Conservation (phyloP, 2,329 filamentous ascomycete species). For the Colletotrichum tropicale region DNA sequence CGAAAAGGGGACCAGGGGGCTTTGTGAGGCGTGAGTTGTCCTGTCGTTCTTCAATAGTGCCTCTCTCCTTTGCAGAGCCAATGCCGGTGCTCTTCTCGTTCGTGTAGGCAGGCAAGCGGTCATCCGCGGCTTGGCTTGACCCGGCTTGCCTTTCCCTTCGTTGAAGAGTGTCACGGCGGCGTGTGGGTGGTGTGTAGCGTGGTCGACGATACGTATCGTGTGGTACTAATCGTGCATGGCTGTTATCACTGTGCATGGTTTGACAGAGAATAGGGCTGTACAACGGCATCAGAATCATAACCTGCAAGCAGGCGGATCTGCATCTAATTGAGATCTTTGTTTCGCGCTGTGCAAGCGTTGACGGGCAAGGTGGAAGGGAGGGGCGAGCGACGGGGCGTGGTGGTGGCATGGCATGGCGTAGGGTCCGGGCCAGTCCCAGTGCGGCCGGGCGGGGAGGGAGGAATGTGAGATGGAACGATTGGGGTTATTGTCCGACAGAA, state of each 20-base stretch:
- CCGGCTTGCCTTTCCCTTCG: slow-evolving; percentile 1
- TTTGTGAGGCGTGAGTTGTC: neutral
- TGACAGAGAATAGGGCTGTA: slow-evolving; percentile 12
- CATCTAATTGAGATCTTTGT: slow-evolving; percentile 29
- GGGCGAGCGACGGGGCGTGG: neutral
- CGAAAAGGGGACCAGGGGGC: neutral
- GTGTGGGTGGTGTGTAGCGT: neutral
- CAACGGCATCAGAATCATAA: slow-evolving; percentile 19
- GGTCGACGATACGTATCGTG: neutral
- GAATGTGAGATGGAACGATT: neutral
- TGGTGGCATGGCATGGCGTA: neutral
- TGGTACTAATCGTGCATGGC: slow-evolving; percentile 7
- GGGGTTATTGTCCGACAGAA: neutral
- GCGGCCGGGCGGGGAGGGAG: neutral
- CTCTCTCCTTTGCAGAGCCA: neutral
- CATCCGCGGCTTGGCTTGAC: neutral
- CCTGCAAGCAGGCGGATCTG: slow-evolving; percentile 24
- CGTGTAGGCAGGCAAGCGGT: slow-evolving; percentile 1
- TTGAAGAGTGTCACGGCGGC: neutral
- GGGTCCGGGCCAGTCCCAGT: neutral
- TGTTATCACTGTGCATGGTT: slow-evolving; percentile 16
- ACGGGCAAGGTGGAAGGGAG: neutral
- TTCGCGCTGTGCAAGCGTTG: slow-evolving; percentile 2
- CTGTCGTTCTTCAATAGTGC: slow-evolving; percentile 1
- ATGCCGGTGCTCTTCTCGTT: neutral